Evolutionary conservation across 2,329 filamentous ascomycete species (phyloP), one percentile per base, ranked within the genome.

Genomic region (Moelleriella libera): DNA sequence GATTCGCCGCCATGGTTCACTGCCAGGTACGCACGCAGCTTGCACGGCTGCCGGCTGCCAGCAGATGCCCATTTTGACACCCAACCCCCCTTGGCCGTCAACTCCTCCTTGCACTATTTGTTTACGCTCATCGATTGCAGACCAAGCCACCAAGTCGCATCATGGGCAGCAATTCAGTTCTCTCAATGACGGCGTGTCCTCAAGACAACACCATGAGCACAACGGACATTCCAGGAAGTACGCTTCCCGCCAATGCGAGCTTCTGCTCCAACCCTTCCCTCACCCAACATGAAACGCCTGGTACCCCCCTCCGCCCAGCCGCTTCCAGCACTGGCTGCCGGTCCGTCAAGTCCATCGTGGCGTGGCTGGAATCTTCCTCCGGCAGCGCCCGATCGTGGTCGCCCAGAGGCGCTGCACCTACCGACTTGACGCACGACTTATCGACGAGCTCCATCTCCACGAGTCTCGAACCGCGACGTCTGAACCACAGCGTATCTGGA

Each of bases 341-440:
- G 43, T 59, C 57, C 30, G 60, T 62, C 48, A 57, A 56, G 44
- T 57, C 58, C 46, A 61, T 63, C 43, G 55, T 62, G 43, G 57
- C 55, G n/a, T 60, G 58, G 58, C 51, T 63, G 21, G 60, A 63
- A 47, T 53, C 55, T 5, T 53, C 51, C 11, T 50, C 49, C n/a
- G 21, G 21, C 21, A 43, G 12, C 51, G 30, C 31, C 44, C 47
- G 48, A 30, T n/a, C 45, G 7, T 46, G n/a, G 30, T 41, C 46
- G 4, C 43, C 47, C 6, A 28, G 48, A 11, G 45, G 21, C 29
- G 45, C 34, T 11, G 40, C 40, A 21, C 14, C 29, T 14, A 30
- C 30, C 30, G 43, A 45, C 6, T 34, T 41, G 12, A 21, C 45
- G 12, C 45, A 41, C 30, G 45, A 49, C 44, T 39, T 43, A 11